Evolutionary conservation across 2,329 filamentous ascomycete genomes (phyloP), one percentile per base, ranked within the genome.

Genomic region (Beauveria caledonica): DNA sequence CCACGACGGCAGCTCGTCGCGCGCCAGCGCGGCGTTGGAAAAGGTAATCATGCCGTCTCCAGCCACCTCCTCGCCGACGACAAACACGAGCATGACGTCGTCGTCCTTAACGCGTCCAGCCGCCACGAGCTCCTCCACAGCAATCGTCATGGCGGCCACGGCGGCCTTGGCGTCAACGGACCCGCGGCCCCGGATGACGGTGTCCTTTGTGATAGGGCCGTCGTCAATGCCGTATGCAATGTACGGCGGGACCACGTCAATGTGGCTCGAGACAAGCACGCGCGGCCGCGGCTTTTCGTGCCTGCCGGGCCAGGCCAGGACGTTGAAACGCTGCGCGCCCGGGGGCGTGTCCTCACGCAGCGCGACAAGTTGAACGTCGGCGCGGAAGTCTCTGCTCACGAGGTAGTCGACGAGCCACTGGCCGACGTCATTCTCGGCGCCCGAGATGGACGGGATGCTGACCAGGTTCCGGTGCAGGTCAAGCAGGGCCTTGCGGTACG

Each of bases 31-130:
- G 0, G 69, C 71, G 5, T 73, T 67, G 23, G 77, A 80, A 62
- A 85, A 84, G 51, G 70, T 63, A 33, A 70, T 71, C 93, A 97
- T 97, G 9, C 93, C 93, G 63, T 88, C 87, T 10, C 93, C 93
- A 3, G 78, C 78, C 3, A 80, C 81, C 72, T 97, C 93, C 72
- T 99, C 93, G 62, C 90, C 92, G 0, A 96, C 89, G 0, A 90
- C 87, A 64, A 82, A 89, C 1, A 88, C 71, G 15, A 90, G 74
- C 62, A 85, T 78, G 0, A 86, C 74, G 66, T 86, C 82, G 2
- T 76, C 76, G 2, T 73, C 69, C 9, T 68, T 64, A n/a, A 84
- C 71, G 39, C 71, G 66, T 0, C 69, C 69, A 0, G 73, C 65
- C 0, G 70, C 67, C 5, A 84, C 68, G 8, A 89, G 77, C 64